Conservation (phyloP, 2,329 filamentous ascomycete species). For the Fusarium udum region DNA sequence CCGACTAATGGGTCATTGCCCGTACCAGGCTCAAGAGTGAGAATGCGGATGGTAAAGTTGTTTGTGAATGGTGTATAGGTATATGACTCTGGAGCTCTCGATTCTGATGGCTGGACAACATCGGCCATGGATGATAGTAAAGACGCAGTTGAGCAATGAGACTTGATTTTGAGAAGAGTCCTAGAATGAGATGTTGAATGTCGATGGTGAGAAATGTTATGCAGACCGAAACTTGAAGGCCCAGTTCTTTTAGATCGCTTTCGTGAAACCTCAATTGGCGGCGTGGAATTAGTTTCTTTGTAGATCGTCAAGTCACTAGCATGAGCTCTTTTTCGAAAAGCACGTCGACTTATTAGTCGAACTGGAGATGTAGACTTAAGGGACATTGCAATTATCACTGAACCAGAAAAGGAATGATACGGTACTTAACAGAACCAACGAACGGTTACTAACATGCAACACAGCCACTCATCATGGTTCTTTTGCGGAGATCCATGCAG, state of each 20-base stretch:
- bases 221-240: neutral
- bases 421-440: neutral
- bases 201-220: neutral
- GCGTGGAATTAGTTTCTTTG: neutral
- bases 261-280: neutral
- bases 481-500: neutral
- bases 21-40: slow-evolving; percentile 45
- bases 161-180: neutral
- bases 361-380: neutral
- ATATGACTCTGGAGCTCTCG: slow-evolving; percentile 12
- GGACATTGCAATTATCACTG: slow-evolving; percentile 3
- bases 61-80: slow-evolving; percentile 37
- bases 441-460: neutral
- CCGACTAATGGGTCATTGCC: slow-evolving; percentile 44
- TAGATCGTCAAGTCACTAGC: neutral
- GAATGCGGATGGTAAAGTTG: slow-evolving; percentile 44
- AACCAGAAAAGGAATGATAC: neutral
- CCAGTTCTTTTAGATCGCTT: slow-evolving; percentile 18
- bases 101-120: neutral
- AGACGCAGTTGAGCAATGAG: slow-evolving; percentile 8
- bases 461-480: neutral
- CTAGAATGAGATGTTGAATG: neutral
- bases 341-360: neutral
- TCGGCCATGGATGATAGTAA: slow-evolving; percentile 27
- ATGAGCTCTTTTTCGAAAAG: neutral